phyloP scores from a whole-genome alignment of 2,329 filamentous ascomycete species.

The Fusarium duplospermum region DNA sequence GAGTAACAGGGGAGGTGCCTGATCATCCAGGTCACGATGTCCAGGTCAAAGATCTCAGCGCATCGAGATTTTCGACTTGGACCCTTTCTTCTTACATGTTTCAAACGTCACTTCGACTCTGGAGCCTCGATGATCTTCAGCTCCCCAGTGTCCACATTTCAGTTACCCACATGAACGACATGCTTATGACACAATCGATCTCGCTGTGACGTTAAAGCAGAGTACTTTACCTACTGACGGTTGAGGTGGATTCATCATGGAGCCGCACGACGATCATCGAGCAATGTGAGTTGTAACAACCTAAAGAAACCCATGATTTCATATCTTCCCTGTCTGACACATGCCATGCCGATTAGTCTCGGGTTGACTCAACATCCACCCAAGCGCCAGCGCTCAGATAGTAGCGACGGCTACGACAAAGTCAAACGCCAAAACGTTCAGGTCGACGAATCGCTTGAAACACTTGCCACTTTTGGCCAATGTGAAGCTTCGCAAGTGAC shows the following conservation, averaged over 20 bases:
- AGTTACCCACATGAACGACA: conserved; percentile 23
- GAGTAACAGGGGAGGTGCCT: conserved; percentile 24
- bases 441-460: conserved; percentile 16
- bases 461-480: not conserved
- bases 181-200: conserved; percentile 31
- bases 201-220: conserved; percentile 31
- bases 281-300: conserved; percentile 30
- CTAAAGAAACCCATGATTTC: conserved; percentile 30
- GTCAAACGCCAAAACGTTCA: conserved; percentile 26
- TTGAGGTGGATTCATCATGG: conserved; percentile 33
- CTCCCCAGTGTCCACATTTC: conserved; percentile 29
- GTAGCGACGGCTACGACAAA: conserved; percentile 2
- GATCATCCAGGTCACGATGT: conserved; percentile 12
- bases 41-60: conserved; percentile 15
- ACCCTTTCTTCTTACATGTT: conserved; percentile 17
- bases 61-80: conserved; percentile 34
- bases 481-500: conserved; percentile 15
- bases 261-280: conserved; percentile 25
- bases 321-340: conserved; percentile 22
- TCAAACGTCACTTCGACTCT: conserved; percentile 28
- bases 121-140: conserved; percentile 14
- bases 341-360: conserved; percentile 29
- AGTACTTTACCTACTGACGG: conserved; percentile 14
- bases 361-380: conserved; percentile 15
- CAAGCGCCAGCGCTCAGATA: conserved; percentile 26